Evolutionary conservation across 495 filamentous ascomycete species (phyloP).

Genomic region (Tuber brumale): DNA sequence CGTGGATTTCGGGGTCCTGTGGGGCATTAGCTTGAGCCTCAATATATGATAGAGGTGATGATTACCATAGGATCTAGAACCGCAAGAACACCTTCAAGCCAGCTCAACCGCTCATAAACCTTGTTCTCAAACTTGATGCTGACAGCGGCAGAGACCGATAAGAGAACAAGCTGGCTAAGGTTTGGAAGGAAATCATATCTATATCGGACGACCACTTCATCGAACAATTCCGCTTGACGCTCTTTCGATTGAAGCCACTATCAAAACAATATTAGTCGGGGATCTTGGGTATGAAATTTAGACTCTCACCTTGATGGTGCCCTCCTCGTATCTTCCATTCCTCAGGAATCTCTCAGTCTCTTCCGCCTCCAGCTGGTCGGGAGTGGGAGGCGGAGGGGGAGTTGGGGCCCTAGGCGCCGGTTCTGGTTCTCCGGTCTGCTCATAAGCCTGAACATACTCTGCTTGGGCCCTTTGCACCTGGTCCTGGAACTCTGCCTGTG

Average conservation of each 20-base stretch:
- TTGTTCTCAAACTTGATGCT: slow-evolving; percentile 62
- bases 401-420: slow-evolving; percentile 42
- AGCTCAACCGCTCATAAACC: slow-evolving; percentile 60
- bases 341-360: slow-evolving; percentile 60
- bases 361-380: slow-evolving; percentile 60
- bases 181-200: slow-evolving; percentile 63
- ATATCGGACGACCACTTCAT: slow-evolving; percentile 67
- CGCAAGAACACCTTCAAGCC: slow-evolving; percentile 67
- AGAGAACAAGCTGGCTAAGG: slow-evolving; percentile 67
- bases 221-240: slow-evolving; percentile 69
- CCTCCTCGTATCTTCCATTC: slow-evolving; percentile 63
- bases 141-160: slow-evolving; percentile 78
- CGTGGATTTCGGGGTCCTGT: slow-evolving; percentile 68
- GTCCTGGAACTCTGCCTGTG: slow-evolving; percentile 38
- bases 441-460: slow-evolving; percentile 41
- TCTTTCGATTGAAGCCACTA: slow-evolving; percentile 78
- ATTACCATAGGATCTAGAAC: slow-evolving; percentile 49
- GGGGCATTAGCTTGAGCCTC: slow-evolving; percentile 17
- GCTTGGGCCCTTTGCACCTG: slow-evolving; percentile 43
- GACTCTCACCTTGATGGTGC: slow-evolving; percentile 53
- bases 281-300: neutral
- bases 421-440: slow-evolving; percentile 26
- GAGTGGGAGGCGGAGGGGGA: slow-evolving; percentile 48
- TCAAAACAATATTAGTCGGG: slow-evolving; percentile 39
- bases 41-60: slow-evolving; percentile 21